Conservation (phyloP, 257 asterid species). For the Solanum pinnatisectum region DNA sequence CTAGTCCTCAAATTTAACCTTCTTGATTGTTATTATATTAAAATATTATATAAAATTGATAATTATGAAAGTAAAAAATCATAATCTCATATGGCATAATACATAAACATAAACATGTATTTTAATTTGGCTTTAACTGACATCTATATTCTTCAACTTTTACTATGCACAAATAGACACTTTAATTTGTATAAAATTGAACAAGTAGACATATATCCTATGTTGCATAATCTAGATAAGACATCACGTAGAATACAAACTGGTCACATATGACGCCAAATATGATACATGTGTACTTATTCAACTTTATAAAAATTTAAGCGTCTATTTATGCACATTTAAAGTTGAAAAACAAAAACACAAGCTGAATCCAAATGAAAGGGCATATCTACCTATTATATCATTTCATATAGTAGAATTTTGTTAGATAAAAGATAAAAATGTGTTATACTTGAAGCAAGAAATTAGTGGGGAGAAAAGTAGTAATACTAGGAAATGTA, state of each 20-base stretch:
- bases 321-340: too few relatives aligned
- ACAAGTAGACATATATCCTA: neutral
- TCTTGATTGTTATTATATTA: neutral
- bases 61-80: neutral
- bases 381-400: too few relatives aligned
- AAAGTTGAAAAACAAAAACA: too few relatives aligned
- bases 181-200: too few relatives aligned
- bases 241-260: neutral
- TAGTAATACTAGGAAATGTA: neutral
- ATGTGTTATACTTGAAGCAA: neutral
- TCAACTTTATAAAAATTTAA: too few relatives aligned
- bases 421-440: neutral
- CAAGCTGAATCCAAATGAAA: too few relatives aligned
- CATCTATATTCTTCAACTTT: too few relatives aligned
- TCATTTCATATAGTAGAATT: neutral
- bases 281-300: fast-evolving
- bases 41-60: neutral
- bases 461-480: neutral
- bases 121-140: too few relatives aligned
- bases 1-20: neutral
- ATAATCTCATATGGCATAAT: neutral
- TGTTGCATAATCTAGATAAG: fast-evolving
- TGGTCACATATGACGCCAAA: too few relatives aligned
- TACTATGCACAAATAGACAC: too few relatives aligned
- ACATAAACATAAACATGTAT: too few relatives aligned